Evolutionary conservation across 2,329 filamentous ascomycete species (phyloP).

Genomic region (Gyromitra esculenta): DNA sequence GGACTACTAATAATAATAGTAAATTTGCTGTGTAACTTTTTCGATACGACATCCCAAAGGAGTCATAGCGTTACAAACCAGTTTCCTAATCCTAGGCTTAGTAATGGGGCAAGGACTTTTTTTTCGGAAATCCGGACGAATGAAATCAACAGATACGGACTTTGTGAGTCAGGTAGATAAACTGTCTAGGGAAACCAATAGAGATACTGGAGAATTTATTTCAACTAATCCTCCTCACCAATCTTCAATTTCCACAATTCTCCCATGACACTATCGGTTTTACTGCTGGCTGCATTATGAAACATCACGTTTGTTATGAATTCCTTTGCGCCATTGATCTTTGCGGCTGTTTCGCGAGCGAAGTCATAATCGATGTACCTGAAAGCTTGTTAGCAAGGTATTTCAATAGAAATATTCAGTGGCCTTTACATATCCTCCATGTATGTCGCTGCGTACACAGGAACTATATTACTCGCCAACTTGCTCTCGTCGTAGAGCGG

Average conservation of each 20-base stretch:
- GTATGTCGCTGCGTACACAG: conserved; percentile 85
- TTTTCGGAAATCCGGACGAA: not conserved
- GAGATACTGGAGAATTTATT: conserved; percentile 58
- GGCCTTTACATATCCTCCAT: conserved; percentile 79
- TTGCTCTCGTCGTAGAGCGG: conserved; percentile 78
- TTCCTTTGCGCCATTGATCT: conserved; percentile 79
- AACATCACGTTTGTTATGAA: conserved; percentile 88
- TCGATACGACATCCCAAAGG: not conserved
- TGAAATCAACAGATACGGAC: not conserved
- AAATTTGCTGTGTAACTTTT: not conserved
- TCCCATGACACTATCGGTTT: conserved; percentile 78
- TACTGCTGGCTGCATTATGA: conserved; percentile 80
- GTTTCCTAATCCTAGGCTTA: not conserved
- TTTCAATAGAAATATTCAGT: not conserved
- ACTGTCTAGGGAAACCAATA: not conserved
- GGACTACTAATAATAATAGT: not conserved
- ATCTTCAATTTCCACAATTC: conserved; percentile 78
- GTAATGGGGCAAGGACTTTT: not conserved
- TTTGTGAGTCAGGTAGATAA: not conserved
- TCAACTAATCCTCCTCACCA: conserved; percentile 62
- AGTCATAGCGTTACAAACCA: not conserved
- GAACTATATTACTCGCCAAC: conserved; percentile 79
- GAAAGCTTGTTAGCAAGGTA: not conserved
- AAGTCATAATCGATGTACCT: conserved; percentile 77
- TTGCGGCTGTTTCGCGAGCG: conserved; percentile 75